Base-by-base conservation (phyloP, 2,329 filamentous ascomycete species). In the Graphilbum fragrans region DNA sequence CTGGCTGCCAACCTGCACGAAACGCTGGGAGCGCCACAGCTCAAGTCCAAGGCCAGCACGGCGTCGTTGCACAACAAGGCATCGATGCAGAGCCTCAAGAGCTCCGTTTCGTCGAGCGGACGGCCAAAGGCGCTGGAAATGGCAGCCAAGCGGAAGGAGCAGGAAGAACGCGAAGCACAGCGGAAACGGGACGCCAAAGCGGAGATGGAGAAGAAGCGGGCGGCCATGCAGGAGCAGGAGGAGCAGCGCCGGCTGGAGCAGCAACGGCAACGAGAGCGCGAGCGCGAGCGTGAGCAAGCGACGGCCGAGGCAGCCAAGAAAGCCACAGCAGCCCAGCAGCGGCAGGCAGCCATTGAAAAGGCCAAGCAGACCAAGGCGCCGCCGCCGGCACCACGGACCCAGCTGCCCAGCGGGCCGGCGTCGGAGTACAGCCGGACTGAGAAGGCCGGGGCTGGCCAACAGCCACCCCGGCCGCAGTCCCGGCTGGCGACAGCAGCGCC, bases 81-180 rank as follows among this genome's bases (percentile, higher is more conserved):
- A 4, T 73, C 73, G 1, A 53, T 64, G 9, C 65, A 71, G 41
- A 84, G 72, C 53, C 66, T 87, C 41, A 85, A 82, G 57, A 73
- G 69, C 52, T 77, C 75, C 7, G 66, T 67, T 7, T 76, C 77
- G n/a, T 71, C 78, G 25, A 69, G 66, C n/a, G 67, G 72, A 2
- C 77, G 80, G 39, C 73, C 79, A 0, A 85, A 82, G 55, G 81
- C 83, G 2, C 65, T 88, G 19, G 77, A 88, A 41, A 69, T 82
- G 37, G 85, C 82, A 3, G 82, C 85, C 32, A 81, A 79, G 54
- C 88, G 87, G 59, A 90, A 82, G 55, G 86, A 94, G 57, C 81
- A 80, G 56, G 87, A 94, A 52, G 86, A 93, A 55, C 77, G 79
- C 37, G 84, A 87, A 49, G 76, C 77, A 14, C 80, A 87, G 52